These are phyloP conservation scores for Sporothrix pallida DNA, from an alignment of 2,329 filamentous ascomycete genomes.

Conservation along the genomic window DNA sequence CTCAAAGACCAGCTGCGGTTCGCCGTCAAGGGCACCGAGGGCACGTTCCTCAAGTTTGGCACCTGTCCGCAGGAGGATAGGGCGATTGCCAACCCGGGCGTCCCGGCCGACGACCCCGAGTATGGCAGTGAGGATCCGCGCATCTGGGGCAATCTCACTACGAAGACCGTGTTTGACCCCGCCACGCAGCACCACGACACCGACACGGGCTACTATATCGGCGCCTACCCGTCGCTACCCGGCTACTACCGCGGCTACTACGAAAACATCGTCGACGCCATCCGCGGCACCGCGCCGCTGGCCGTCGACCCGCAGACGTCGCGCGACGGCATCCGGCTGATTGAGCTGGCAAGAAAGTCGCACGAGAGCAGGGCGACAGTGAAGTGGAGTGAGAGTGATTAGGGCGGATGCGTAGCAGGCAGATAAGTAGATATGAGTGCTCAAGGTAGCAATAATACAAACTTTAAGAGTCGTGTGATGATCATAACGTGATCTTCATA, in stretches of 20 bases:
- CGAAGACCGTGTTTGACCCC: slow-evolving; percentile 47
- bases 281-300: slow-evolving; percentile 48
- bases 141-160: slow-evolving; percentile 48
- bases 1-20: slow-evolving; percentile 65
- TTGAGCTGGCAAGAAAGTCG: slow-evolving; percentile 50
- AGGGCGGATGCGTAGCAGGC: not conserved
- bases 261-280: slow-evolving; percentile 49
- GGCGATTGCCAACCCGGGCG: slow-evolving; percentile 34
- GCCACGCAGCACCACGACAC: slow-evolving; percentile 38
- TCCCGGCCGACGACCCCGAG: slow-evolving; percentile 38
- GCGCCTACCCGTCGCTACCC: slow-evolving; percentile 47
- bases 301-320: slow-evolving; percentile 48
- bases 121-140: slow-evolving; percentile 47
- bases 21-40: slow-evolving; percentile 66
- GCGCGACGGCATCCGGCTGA: slow-evolving; percentile 48
- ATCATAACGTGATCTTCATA: not conserved
- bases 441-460: too few species aligned
- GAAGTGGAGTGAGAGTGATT: slow-evolving; percentile 31
- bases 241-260: slow-evolving; percentile 52
- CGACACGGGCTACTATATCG: slow-evolving; percentile 45
- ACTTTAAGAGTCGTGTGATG: too few species aligned
- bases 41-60: slow-evolving; percentile 50
- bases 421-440: not conserved
- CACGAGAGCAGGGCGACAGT: slow-evolving; percentile 35
- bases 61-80: slow-evolving; percentile 48